Evolutionary conservation across 345 rosid genomes (phyloP).

Genomic region (Eucalyptus decipiens): DNA sequence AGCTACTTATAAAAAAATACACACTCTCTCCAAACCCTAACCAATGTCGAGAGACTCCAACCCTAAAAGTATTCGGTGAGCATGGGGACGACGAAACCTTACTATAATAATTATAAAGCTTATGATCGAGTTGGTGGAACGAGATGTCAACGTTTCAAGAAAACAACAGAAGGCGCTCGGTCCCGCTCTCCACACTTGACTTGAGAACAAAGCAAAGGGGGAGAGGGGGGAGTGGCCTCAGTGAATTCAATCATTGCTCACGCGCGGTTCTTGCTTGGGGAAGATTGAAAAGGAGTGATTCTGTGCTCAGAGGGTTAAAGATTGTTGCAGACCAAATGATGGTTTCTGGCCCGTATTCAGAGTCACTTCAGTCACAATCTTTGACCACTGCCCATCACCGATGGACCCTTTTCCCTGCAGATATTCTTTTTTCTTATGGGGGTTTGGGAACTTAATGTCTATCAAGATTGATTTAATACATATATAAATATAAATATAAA

Average conservation of each 20-base stretch:
- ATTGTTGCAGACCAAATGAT: neutral
- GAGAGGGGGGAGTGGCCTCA: neutral
- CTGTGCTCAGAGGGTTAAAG: neutral
- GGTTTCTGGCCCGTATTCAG: neutral
- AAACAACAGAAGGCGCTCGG: neutral
- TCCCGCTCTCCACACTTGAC: neutral
- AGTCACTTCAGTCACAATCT: neutral
- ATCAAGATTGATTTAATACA: neutral
- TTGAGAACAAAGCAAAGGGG: neutral
- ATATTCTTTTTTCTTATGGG: neutral
- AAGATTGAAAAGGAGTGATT: neutral
- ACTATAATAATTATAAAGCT: neutral
- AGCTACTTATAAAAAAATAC: neutral
- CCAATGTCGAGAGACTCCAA: neutral
- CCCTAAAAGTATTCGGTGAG: neutral
- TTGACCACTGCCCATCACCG: neutral
- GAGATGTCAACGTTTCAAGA: neutral
- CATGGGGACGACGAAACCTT: neutral
- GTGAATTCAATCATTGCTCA: neutral
- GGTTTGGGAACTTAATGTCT: neutral
- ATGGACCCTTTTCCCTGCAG: neutral
- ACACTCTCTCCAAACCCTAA: neutral
- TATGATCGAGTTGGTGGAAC: neutral
- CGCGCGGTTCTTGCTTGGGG: neutral
- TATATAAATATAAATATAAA: too few relatives aligned